Evolutionary conservation across 73 alveolate species (phyloP).

Genomic region (Uronychia binucleata): DNA sequence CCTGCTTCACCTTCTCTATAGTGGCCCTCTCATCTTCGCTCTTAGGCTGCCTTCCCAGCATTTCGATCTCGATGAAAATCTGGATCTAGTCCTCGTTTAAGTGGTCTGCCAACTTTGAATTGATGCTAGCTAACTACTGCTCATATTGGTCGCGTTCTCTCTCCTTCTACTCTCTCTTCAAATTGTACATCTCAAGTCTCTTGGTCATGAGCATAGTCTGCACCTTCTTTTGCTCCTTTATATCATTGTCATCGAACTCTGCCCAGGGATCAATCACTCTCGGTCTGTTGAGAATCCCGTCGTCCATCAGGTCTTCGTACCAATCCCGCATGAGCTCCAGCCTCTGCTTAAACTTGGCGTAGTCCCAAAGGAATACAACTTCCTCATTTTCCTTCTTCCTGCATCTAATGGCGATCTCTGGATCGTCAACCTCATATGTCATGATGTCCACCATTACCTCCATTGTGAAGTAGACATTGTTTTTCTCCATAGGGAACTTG

Average conservation of each 20-base stretch:
- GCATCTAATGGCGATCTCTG: conserved; percentile 17
- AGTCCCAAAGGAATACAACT: conserved; percentile 12
- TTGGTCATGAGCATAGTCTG: background rate
- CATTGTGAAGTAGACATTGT: conserved; percentile 3
- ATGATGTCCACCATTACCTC: conserved; percentile 12
- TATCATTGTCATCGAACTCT: conserved; percentile 6
- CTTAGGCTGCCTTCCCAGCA: background rate
- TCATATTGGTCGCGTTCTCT: too few species aligned
- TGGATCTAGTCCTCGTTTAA: background rate
- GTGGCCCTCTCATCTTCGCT: background rate
- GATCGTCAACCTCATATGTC: conserved; percentile 2
- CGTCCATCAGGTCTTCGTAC: conserved; percentile 27
- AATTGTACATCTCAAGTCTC: too few species aligned
- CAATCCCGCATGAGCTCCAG: conserved; percentile 13
- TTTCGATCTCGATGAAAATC: background rate
- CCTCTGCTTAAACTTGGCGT: conserved; percentile 4
- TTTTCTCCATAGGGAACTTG: conserved; percentile 12
- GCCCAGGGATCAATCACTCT: conserved; percentile 10
- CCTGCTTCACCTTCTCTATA: too few species aligned
- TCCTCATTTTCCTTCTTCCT: background rate
- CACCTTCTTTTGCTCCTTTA: conserved; percentile 11
- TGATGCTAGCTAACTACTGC: too few species aligned
- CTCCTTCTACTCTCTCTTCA: too few species aligned
- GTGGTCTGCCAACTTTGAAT: too few species aligned
- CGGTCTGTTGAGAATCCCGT: conserved; percentile 2